phyloP scores from a whole-genome alignment of 495 filamentous ascomycete genomes.

The Daldinia concentrica region DNA sequence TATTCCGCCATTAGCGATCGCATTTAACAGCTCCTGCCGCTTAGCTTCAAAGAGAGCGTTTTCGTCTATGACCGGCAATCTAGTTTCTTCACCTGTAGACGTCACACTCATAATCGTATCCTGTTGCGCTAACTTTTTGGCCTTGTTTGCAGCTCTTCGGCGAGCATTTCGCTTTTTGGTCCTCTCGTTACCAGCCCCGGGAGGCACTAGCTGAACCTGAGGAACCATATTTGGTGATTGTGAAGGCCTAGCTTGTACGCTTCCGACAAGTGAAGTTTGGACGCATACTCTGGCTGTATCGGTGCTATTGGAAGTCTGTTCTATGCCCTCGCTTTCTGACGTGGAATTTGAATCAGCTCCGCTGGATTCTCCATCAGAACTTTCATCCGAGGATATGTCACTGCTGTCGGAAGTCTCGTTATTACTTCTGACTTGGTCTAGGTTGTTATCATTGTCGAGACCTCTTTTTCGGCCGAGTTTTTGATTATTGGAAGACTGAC shows the following conservation, averaged over 20 bases:
- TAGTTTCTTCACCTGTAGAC: not conserved
- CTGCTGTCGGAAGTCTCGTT: constrained; percentile 11
- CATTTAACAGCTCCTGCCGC: constrained; percentile 38
- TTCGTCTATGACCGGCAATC: constrained; percentile 12
- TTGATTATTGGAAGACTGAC: constrained; percentile 45
- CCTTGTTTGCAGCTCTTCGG: constrained; percentile 44
- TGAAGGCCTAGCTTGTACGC: not conserved
- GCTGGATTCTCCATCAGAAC: constrained; percentile 25
- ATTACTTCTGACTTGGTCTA: not conserved
- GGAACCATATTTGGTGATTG: not conserved
- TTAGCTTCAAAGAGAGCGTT: constrained; percentile 45
- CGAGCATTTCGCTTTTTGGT: constrained; percentile 57
- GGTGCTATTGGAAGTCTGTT: not conserved
- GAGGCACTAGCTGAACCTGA: constrained; percentile 26
- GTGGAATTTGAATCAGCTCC: constrained; percentile 10
- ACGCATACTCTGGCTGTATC: not conserved
- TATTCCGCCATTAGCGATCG: constrained; percentile 40
- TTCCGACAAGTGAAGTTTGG: not conserved
- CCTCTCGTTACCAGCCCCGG: constrained; percentile 48
- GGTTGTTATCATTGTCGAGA: not conserved
- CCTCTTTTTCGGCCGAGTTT: constrained; percentile 3
- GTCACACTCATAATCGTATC: not conserved
- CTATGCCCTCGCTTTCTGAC: constrained; percentile 11
- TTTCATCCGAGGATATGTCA: constrained; percentile 26
- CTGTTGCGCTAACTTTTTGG: constrained; percentile 38